These are phyloP conservation scores for Trichoderma sp. DNA, from an alignment of 2,329 filamentous ascomycete species.

Conservation along the genomic window DNA sequence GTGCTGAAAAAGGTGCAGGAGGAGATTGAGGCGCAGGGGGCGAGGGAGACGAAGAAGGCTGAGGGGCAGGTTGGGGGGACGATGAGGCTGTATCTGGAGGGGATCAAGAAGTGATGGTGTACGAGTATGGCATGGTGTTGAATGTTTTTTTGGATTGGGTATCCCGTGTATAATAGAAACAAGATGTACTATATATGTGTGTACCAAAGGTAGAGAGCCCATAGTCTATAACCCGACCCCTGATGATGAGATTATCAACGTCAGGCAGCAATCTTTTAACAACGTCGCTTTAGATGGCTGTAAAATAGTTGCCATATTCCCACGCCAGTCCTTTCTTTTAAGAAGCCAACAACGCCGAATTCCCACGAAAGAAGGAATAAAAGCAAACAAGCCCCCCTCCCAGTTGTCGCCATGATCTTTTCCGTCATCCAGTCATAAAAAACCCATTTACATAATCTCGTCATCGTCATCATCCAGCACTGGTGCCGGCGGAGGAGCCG, in stretches of 20 bases:
- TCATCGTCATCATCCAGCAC: slow-evolving; percentile 31
- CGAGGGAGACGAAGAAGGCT: slow-evolving; percentile 43
- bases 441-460: slow-evolving; percentile 31
- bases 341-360: slow-evolving; percentile 13
- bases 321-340: not conserved
- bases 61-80: slow-evolving; percentile 46
- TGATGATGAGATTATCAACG: slow-evolving; percentile 24
- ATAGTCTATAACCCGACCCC: not conserved
- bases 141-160: not conserved
- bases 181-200: slow-evolving; percentile 20
- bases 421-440: slow-evolving; percentile 5
- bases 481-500: slow-evolving; percentile 5
- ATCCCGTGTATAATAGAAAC: not conserved
- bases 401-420: not conserved
- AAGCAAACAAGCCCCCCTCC: not conserved
- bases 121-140: not conserved
- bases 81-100: slow-evolving; percentile 45
- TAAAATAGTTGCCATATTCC: not conserved
- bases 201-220: not conserved
- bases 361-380: not conserved
- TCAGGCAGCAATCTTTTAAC: not conserved
- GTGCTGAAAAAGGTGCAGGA: slow-evolving; percentile 48
- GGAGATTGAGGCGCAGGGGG: slow-evolving; percentile 34
- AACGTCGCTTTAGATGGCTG: not conserved
- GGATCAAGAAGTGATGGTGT: slow-evolving; percentile 22